These are phyloP conservation scores for Triadica sebifera DNA, from an alignment of 345 rosid species.

Conservation along the genomic window DNA sequence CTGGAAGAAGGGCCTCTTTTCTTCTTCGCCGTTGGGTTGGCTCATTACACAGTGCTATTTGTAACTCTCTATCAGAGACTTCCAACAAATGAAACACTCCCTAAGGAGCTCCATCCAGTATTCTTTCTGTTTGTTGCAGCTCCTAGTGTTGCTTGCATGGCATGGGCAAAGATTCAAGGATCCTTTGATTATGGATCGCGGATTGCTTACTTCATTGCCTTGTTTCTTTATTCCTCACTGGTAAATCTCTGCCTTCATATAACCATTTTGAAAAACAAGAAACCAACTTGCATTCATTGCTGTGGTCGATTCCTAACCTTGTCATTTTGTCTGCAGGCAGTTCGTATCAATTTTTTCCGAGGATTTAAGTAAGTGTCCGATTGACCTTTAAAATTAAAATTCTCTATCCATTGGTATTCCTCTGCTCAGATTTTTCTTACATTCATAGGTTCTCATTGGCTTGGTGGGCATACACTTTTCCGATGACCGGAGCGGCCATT, in stretches of 20 bases:
- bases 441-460: conserved; percentile 69
- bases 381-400: background rate
- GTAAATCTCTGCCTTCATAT: conserved; percentile 35
- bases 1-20: conserved; percentile 86
- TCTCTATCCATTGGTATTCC: background rate
- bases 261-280: background rate
- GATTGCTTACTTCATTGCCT: conserved; percentile 78
- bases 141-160: conserved; percentile 86
- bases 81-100: conserved; percentile 81
- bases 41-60: conserved; percentile 79
- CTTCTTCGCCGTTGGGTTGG: conserved; percentile 82
- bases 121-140: conserved; percentile 91
- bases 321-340: conserved; percentile 50
- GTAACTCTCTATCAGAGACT: conserved; percentile 93
- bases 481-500: conserved; percentile 66
- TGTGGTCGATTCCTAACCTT: background rate
- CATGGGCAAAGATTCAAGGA: conserved; percentile 74
- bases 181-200: conserved; percentile 71
- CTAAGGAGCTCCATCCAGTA: conserved; percentile 93
- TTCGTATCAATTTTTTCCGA: conserved; percentile 67
- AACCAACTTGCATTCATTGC: background rate
- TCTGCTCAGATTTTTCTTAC: background rate
- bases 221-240: conserved; percentile 84
- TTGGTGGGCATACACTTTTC: conserved; percentile 97
- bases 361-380: conserved; percentile 59